Conservation (phyloP, 345 rosid genomes). For the Populus euphratica region DNA sequence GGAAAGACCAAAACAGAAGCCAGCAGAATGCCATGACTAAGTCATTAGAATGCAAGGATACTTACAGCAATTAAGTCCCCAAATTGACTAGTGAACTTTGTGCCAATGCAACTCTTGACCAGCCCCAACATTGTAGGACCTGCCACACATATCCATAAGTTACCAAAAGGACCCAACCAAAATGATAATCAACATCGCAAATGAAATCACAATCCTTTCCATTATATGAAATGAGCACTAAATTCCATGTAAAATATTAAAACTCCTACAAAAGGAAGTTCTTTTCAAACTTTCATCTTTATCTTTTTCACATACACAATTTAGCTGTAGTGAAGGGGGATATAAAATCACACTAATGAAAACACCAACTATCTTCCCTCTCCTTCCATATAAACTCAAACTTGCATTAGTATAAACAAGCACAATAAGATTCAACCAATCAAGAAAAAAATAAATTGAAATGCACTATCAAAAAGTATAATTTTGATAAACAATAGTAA, state of each 20-base stretch:
- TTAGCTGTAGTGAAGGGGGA: neutral
- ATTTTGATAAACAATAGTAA: neutral
- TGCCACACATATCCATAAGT: constrained; percentile 21
- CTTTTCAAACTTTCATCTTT: neutral
- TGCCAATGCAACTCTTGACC: constrained; percentile 89
- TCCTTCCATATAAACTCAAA: neutral
- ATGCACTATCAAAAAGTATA: neutral
- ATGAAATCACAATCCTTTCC: neutral
- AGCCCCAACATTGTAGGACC: constrained; percentile 68
- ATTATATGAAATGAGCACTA: neutral
- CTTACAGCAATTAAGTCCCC: constrained; percentile 95
- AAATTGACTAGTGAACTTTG: constrained; percentile 94
- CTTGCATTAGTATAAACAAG: too few relatives aligned
- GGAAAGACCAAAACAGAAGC: neutral
- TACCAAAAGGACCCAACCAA: neutral
- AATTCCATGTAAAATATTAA: neutral
- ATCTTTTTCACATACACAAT: too few relatives aligned
- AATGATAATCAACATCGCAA: neutral
- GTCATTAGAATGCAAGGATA: neutral
- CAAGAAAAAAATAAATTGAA: neutral
- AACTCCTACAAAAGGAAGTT: neutral
- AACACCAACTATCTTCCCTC: neutral
- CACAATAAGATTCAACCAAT: neutral
- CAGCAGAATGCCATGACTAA: neutral
- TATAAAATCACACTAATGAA: neutral